Base-by-base conservation (phyloP, 768 basidiomycete genomes). In the Tricholoma saponaceum region DNA sequence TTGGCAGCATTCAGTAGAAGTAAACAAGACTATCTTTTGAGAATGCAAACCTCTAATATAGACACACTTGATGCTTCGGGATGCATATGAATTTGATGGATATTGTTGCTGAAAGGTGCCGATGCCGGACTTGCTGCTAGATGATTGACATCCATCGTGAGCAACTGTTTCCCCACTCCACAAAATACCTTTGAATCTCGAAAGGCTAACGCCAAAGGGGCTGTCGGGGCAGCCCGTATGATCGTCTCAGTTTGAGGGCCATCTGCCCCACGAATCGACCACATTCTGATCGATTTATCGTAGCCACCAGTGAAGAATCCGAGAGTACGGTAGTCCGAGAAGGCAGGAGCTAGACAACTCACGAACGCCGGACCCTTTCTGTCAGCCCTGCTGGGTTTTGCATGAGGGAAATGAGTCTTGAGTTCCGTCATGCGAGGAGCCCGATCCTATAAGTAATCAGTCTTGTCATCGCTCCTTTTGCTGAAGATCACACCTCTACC, bases 281-380 rank as follows among this genome's bases (percentile, higher is more conserved):
- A 80, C 52, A 76, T 61, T 59, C 73, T 69, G 39, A 80, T 66
- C 46, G 64, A 65, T 64, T 77, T 76, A 67, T 83, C 79, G 62
- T 76, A 70, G 26, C 78, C 80, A 53, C 79, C 80, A 33, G 80
- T 76, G 56, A 82, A 71, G 67, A 83, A 83, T 20, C 59, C 23
- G 22, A 61, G 63, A 64, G 68, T 64, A 70, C 33, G 57, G 57
- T 67, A 55, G 43, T 65, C 64, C 57, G 64, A 69, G 56, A 73
- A 44, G 23, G 26, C 67, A 43, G 76, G 68, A 57, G 77, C 72
- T 60, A 83, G 75, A 66, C 77, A 74, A 54, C 68, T 77, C 28
- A 82, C 70, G 62, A 50, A 55, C 18, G 53, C 53, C 41, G 58
- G 28, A 54, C 62, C 58, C 55, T 53, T 37, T 55, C 60, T n/a